phyloP scores from a whole-genome alignment of 345 rosid species.

The Salix brachista region DNA sequence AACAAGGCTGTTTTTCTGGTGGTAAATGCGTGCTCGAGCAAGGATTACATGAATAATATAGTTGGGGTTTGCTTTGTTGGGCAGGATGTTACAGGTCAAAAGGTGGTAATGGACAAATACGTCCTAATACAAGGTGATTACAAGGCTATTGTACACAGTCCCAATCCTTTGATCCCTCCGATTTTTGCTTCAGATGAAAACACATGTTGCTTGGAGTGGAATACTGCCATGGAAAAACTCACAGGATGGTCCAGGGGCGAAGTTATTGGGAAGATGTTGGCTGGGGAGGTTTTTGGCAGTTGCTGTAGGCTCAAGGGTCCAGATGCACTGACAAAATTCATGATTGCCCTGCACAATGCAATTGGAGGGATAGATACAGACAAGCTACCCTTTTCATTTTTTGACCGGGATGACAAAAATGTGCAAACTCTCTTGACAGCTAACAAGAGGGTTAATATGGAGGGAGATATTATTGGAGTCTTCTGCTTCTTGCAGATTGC shows the following conservation, averaged over 20 bases:
- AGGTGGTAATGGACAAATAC: slow-evolving; percentile 93
- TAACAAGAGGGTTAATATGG: slow-evolving; percentile 68
- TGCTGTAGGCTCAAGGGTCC: slow-evolving; percentile 84
- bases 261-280: slow-evolving; percentile 80
- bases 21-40: slow-evolving; percentile 93
- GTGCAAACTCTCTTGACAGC: slow-evolving; percentile 86
- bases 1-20: slow-evolving; percentile 74
- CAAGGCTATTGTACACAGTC: slow-evolving; percentile 87
- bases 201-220: slow-evolving; percentile 92
- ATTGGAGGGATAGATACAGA: slow-evolving; percentile 82
- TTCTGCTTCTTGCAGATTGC: slow-evolving; percentile 97
- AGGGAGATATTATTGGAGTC: slow-evolving; percentile 74
- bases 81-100: slow-evolving; percentile 89
- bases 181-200: slow-evolving; percentile 92
- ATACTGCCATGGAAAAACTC: slow-evolving; percentile 94
- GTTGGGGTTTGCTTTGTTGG: slow-evolving; percentile 96
- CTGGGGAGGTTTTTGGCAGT: slow-evolving; percentile 89
- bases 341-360: slow-evolving; percentile 85
- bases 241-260: slow-evolving; percentile 72
- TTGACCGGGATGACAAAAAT: slow-evolving; percentile 61
- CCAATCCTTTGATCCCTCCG: slow-evolving; percentile 91
- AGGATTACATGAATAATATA: slow-evolving; percentile 75
- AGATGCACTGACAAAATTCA: slow-evolving; percentile 84
- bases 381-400: slow-evolving; percentile 76
- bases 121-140: slow-evolving; percentile 87